A percentile compares a stretch with the other conserved stretches of the same genome.
Conservation (phyloP, 768 basidiomycete species). For the Leccinum pellstonianum region DNA sequence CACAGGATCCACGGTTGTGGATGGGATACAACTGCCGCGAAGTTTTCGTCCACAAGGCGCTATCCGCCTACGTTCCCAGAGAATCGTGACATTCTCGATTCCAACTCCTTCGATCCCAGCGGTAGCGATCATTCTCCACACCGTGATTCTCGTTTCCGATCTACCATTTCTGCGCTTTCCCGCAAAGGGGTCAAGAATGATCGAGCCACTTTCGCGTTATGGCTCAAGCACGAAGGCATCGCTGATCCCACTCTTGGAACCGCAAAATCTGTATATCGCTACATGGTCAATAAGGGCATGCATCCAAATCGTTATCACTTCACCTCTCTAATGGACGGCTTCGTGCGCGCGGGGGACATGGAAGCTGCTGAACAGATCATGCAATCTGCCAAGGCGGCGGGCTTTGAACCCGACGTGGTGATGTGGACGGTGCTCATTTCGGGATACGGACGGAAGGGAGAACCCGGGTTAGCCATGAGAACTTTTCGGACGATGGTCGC, state of each 20-base stretch:
- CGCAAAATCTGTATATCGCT: constrained; percentile 54
- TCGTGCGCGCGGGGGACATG: constrained; percentile 57
- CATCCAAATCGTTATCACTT: constrained; percentile 73
- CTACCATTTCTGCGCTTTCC: constrained; percentile 47
- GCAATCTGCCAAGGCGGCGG: constrained; percentile 46
- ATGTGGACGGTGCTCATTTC: constrained; percentile 79
- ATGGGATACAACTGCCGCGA: constrained; percentile 45
- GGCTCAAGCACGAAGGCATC: constrained; percentile 61
- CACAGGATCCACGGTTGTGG: constrained; percentile 41
- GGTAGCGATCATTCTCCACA: constrained; percentile 39
- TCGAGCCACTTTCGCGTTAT: constrained; percentile 54
- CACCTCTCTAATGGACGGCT: constrained; percentile 75
- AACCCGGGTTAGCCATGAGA: constrained; percentile 50
- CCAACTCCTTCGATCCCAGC: constrained; percentile 46
- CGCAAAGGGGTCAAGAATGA: constrained; percentile 54
- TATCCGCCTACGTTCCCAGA: constrained; percentile 7
- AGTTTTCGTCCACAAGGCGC: constrained; percentile 36
- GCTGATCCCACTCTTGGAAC: constrained; percentile 48
- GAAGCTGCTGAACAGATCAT: constrained; percentile 55
- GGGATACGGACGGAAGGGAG: constrained; percentile 62
- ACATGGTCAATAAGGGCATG: constrained; percentile 66
- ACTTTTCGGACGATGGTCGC: constrained; percentile 64
- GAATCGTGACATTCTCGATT: constrained; percentile 17
- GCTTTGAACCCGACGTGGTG: constrained; percentile 56
- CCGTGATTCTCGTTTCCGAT: constrained; percentile 34